phyloP scores from a whole-genome alignment of 306 rosid genomes.

The apple (Malus domestica) region DNA sequence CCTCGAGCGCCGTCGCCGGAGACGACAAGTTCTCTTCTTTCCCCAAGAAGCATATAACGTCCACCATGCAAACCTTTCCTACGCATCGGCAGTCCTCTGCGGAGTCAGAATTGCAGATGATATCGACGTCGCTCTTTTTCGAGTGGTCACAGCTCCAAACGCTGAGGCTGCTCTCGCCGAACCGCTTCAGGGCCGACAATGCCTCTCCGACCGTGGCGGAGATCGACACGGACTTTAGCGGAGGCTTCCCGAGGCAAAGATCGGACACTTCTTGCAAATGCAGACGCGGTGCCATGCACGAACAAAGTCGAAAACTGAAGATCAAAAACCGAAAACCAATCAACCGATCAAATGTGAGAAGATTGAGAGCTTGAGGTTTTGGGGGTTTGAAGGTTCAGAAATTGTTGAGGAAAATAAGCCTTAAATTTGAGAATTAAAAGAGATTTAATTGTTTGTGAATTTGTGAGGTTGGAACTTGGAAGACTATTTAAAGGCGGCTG shows the following conservation, averaged over 20 bases:
- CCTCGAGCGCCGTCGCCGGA: constrained; percentile 50
- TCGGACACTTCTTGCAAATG: constrained; percentile 51
- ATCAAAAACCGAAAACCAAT: not conserved
- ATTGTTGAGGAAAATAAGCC: not conserved
- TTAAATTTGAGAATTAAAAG: not conserved
- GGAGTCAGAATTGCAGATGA: not conserved
- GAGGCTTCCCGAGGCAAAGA: constrained; percentile 82
- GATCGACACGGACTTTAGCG: constrained; percentile 45
- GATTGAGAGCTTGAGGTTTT: not conserved
- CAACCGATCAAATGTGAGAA: not conserved
- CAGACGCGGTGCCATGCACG: constrained; percentile 72
- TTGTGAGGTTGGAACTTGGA: not conserved
- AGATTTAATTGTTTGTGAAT: not conserved
- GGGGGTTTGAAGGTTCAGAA: not conserved
- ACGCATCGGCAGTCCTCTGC: constrained; percentile 44
- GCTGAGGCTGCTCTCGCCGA: constrained; percentile 39
- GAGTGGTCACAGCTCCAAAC: constrained; percentile 74
- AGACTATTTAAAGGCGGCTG: not conserved
- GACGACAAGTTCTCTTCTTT: constrained; percentile 32
- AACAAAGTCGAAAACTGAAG: not conserved
- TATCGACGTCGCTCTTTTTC: not conserved
- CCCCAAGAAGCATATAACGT: constrained; percentile 53
- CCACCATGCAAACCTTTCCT: constrained; percentile 57
- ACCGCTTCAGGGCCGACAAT: constrained; percentile 37
- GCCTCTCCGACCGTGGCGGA: constrained; percentile 62